Evolutionary conservation across 2,329 filamentous ascomycete species (phyloP).

Genomic region (Diaporthe amygdali): DNA sequence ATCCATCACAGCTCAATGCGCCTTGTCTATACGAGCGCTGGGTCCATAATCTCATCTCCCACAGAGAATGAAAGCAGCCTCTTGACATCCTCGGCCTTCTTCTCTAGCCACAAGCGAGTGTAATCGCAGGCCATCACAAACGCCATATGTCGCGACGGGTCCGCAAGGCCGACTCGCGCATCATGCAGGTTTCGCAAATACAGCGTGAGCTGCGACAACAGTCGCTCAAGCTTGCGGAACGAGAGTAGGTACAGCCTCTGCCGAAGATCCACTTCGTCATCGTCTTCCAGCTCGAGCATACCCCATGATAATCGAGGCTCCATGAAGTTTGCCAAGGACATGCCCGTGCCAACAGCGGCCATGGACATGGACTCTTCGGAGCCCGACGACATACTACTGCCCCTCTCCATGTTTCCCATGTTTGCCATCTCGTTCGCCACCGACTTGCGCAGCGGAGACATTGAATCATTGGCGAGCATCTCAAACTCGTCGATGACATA

Average conservation of each 20-base stretch:
- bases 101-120: slow-evolving; percentile 7
- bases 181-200: slow-evolving; percentile 7
- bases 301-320: slow-evolving; percentile 11
- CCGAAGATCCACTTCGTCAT: slow-evolving; percentile 7
- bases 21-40: background rate
- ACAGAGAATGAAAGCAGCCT: background rate
- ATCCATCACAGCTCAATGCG: background rate
- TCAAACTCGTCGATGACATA: slow-evolving; percentile 14
- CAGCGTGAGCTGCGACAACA: background rate
- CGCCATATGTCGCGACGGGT: slow-evolving; percentile 7
- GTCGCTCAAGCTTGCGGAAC: slow-evolving; percentile 5
- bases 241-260: slow-evolving; percentile 9
- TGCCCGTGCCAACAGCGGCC: background rate
- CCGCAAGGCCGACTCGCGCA: background rate
- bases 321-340: background rate
- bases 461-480: background rate
- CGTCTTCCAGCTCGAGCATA: slow-evolving; percentile 6
- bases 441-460: background rate
- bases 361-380: background rate
- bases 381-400: background rate
- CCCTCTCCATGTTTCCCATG: background rate
- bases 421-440: no score
- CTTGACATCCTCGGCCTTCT: slow-evolving; percentile 11
- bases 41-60: background rate
- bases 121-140: slow-evolving; percentile 13